phyloP scores from a whole-genome alignment of 257 asterid genomes.

The Mitragyna speciosa region DNA sequence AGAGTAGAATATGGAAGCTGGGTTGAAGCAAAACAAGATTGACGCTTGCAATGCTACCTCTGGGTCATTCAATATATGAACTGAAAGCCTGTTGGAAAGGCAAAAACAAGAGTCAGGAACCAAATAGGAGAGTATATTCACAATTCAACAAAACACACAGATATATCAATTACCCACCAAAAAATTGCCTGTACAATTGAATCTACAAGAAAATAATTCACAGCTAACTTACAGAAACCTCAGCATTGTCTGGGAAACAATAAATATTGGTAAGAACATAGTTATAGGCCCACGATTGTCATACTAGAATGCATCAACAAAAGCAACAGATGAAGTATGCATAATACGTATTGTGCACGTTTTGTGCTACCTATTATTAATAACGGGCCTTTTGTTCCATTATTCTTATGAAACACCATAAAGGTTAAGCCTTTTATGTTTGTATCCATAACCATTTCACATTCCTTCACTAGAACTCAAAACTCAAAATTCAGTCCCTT shows the following conservation, averaged over 20 bases:
- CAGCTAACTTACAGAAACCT: too few species aligned
- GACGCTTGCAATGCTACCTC: constrained; percentile 83
- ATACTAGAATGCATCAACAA: too few species aligned
- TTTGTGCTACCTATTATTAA: background rate
- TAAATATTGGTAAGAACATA: too few species aligned
- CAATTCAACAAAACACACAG: background rate
- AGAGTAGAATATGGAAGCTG: constrained; percentile 95
- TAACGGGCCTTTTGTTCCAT: background rate
- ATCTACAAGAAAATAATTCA: too few species aligned
- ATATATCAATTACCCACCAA: too few species aligned
- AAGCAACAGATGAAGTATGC: too few species aligned
- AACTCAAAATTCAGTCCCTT: background rate
- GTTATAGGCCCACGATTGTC: too few species aligned
- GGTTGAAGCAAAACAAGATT: constrained; percentile 86
- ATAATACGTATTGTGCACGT: too few species aligned
- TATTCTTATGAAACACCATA: background rate
- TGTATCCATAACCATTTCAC: background rate
- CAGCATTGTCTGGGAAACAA: too few species aligned
- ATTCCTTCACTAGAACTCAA: background rate
- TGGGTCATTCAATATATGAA: constrained; percentile 56
- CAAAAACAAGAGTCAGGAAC: constrained; percentile 5
- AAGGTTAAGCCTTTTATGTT: background rate
- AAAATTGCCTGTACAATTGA: too few species aligned
- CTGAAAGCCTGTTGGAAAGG: constrained; percentile 63
- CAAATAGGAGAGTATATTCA: background rate